A percentile compares a stretch with the other conserved stretches of the same genome.
Conservation (phyloP, 805 yeast genomes). For the Candida pini region DNA sequence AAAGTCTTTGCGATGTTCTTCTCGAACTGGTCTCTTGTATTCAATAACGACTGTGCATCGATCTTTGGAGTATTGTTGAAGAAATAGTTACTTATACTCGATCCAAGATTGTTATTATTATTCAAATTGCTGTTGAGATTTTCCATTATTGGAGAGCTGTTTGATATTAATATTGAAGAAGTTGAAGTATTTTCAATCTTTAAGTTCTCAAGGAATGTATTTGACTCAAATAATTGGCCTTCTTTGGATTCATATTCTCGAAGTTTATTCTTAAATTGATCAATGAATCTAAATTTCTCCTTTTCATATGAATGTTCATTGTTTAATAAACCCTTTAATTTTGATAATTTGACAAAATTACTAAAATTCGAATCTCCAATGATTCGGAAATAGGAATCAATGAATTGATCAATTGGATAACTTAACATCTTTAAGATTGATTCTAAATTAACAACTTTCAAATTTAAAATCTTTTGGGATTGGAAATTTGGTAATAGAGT, state of each 20-base stretch:
- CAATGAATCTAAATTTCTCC: constrained; percentile 32
- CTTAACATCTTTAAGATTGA: constrained; percentile 60
- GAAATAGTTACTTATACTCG: constrained; percentile 14
- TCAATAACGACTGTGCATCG: constrained; percentile 27
- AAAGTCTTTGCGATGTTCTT: constrained; percentile 40
- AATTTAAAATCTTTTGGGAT: constrained; percentile 26
- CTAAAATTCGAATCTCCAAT: constrained; percentile 57
- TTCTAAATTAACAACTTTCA: constrained; percentile 37
- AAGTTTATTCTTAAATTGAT: constrained; percentile 33
- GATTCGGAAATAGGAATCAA: constrained; percentile 58
- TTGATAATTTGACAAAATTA: constrained; percentile 62
- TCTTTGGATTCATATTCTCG: constrained; percentile 25
- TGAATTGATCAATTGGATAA: constrained; percentile 60
- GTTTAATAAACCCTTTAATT: constrained; percentile 46
- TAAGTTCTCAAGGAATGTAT: constrained; percentile 21
- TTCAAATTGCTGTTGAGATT: constrained; percentile 2
- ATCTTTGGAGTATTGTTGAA: constrained; percentile 18
- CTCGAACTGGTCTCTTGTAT: constrained; percentile 38
- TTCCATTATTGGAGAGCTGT: constrained; percentile 10
- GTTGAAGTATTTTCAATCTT: constrained; percentile 15
- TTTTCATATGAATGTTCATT: constrained; percentile 28
- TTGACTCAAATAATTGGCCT: constrained; percentile 26
- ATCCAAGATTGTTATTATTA: constrained; percentile 5
- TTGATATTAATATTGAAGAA: constrained; percentile 6
- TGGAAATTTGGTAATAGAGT: constrained; percentile 42